Conservation (phyloP, 345 rosid genomes). For the Pseudoturritis turrita region DNA sequence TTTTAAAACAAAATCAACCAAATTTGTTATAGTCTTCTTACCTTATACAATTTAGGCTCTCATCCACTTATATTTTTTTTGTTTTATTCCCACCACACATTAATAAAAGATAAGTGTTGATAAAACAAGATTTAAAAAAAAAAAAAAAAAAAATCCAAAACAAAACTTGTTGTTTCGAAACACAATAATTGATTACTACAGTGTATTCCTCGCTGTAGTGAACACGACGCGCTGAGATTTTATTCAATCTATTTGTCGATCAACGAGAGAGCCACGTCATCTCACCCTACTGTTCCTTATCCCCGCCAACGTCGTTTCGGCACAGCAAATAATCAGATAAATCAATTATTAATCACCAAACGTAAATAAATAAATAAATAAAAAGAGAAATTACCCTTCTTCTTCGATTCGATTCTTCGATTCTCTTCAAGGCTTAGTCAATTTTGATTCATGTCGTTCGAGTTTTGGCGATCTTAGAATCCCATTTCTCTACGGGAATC, state of each 20-base stretch:
- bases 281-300: background rate
- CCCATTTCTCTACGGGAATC: conserved; percentile 10
- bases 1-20: no score
- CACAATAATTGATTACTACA: no score
- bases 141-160: no score
- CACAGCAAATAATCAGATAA: conserved; percentile 14
- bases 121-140: background rate
- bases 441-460: background rate
- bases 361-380: background rate
- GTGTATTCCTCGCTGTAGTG: background rate
- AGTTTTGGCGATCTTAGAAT: background rate
- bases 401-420: conserved; percentile 20
- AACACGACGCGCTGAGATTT: conserved; percentile 1
- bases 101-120: background rate
- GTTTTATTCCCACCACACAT: no score
- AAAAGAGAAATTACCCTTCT: background rate
- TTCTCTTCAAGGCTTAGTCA: no score
- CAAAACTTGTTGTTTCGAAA: no score
- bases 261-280: conserved; percentile 21
- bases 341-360: conserved; percentile 6
- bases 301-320: conserved; percentile 18
- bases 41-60: no score
- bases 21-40: no score
- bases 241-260: conserved; percentile 13
- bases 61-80: no score